phyloP scores from a whole-genome alignment of 495 filamentous ascomycete genomes.

The Penicillium paradoxum region DNA sequence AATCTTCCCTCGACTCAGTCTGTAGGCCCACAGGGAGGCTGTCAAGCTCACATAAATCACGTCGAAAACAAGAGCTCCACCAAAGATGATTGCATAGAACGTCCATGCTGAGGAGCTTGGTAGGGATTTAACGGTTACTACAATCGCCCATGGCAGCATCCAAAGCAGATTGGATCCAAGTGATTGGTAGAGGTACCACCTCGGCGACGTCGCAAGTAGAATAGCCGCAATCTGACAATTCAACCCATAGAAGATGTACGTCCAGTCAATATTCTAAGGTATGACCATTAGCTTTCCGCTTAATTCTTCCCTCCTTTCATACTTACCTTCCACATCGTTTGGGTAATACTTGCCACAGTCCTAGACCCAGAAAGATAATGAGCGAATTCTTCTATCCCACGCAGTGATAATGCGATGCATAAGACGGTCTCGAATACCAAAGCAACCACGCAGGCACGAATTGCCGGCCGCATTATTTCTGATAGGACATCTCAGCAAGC shows the following conservation, averaged over 20 bases:
- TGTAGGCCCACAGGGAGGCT: constrained; percentile 3
- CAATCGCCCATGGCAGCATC: constrained; percentile 68
- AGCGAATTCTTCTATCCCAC: constrained; percentile 55
- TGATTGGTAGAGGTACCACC: constrained; percentile 65
- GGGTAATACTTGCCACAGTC: constrained; percentile 55
- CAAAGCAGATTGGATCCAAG: constrained; percentile 61
- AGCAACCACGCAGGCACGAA: constrained; percentile 47
- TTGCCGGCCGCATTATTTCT: constrained; percentile 51
- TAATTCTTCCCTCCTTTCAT: neutral
- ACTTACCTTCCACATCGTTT: constrained; percentile 59
- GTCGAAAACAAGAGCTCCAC: constrained; percentile 63
- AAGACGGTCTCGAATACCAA: constrained; percentile 57
- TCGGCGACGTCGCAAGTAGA: constrained; percentile 58
- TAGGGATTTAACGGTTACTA: constrained; percentile 45
- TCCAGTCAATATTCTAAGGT: constrained; percentile 58
- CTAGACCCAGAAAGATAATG: constrained; percentile 51
- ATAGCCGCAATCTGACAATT: constrained; percentile 61
- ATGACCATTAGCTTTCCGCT: neutral
- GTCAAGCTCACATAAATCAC: constrained; percentile 41
- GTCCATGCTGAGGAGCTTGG: constrained; percentile 57
- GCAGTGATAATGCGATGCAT: constrained; percentile 57
- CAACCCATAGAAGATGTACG: constrained; percentile 69
- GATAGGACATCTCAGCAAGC: neutral
- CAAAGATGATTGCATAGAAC: constrained; percentile 63
- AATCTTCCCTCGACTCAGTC: constrained; percentile 9